Evolutionary conservation across 2,329 filamentous ascomycete species (phyloP), one percentile per base, ranked within the genome.

Genomic region (Thelonectria olida): DNA sequence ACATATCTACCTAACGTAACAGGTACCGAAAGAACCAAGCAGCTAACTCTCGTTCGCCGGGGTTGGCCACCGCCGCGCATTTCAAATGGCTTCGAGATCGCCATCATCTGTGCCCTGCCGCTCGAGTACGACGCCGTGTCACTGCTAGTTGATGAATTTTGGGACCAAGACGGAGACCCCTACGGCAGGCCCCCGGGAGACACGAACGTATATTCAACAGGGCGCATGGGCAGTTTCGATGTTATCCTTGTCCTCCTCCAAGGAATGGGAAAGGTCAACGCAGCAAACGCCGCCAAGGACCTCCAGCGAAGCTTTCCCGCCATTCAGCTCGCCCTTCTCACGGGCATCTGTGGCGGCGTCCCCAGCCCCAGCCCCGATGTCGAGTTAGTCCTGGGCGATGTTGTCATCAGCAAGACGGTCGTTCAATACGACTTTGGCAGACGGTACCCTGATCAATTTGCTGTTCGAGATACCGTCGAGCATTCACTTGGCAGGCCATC

Each of bases 281-380:
- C 76, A 0, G 71, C 75, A 0, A 49, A 50, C 3, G 63, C 72
- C 0, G 65, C 75, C 0, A 59, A 71, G 0, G 69, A 64, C 19
- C 57, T 81, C 10, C 71, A 72, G 0, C 65, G 61, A 1, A 81
- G 77, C 44, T 82, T 76, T 38, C 50, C 59, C 0, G 58, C 58
- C 2, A 57, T 83, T 3, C 72, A 67, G 20, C 63, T 81, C 0
- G 75, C 63, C 0, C 23, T 82, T 0, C 44, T 82, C 0, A 75
- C 77, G 3, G 80, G 80, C 0, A 71, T 82, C 3, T 82, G 79
- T 45, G 81, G 79, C 0, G 79, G 76, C 10, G 69, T 77, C 4
- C 78, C 78, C 1, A 47, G 28, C 0, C 4, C 22, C 0, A 27
- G 7, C 13, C 2, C 38, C 0, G 66, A 73, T 28, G 54, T 52